Percentiles rank a stretch among this genome's conserved stretches.
These are phyloP conservation scores for Daldinia loculata DNA, from an alignment of 495 filamentous ascomycete genomes.

Conservation along the genomic window DNA sequence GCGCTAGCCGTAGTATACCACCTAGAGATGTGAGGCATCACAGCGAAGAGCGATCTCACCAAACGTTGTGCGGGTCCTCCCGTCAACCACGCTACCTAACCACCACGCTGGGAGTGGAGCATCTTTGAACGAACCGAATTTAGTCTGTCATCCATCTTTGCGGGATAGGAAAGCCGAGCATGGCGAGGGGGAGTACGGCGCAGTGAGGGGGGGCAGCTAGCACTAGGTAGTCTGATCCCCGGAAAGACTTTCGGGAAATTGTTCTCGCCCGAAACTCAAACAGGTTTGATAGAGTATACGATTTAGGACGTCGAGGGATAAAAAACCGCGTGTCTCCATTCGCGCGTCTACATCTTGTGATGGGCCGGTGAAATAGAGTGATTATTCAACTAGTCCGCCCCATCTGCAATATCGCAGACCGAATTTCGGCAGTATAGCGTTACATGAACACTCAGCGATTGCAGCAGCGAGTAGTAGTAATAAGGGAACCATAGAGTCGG, in stretches of 20 bases:
- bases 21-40: constrained; percentile 10
- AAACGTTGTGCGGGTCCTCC: constrained; percentile 26
- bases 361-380: constrained; percentile 9
- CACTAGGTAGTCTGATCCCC: constrained; percentile 1
- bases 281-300: background rate
- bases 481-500: constrained; percentile 21
- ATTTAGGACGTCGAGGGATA: background rate
- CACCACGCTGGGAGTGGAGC: constrained; percentile 7
- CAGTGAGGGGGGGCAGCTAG: constrained; percentile 28
- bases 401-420: constrained; percentile 11
- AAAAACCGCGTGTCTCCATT: constrained; percentile 31
- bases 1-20: constrained; percentile 7
- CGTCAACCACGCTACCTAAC: constrained; percentile 11
- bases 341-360: constrained; percentile 21
- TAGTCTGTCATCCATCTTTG: constrained; percentile 11
- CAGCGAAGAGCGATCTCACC: constrained; percentile 26
- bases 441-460: constrained; percentile 18
- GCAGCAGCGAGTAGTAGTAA: constrained; percentile 8
- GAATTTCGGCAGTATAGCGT: constrained; percentile 16
- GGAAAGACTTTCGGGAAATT: constrained; percentile 35
- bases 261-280: background rate
- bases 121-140: constrained; percentile 10
- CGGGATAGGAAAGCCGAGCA: constrained; percentile 38
- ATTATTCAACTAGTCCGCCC: constrained; percentile 1
- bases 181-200: constrained; percentile 19